Base-by-base conservation (phyloP, 768 basidiomycete species). In the Scleroderma citrinum region DNA sequence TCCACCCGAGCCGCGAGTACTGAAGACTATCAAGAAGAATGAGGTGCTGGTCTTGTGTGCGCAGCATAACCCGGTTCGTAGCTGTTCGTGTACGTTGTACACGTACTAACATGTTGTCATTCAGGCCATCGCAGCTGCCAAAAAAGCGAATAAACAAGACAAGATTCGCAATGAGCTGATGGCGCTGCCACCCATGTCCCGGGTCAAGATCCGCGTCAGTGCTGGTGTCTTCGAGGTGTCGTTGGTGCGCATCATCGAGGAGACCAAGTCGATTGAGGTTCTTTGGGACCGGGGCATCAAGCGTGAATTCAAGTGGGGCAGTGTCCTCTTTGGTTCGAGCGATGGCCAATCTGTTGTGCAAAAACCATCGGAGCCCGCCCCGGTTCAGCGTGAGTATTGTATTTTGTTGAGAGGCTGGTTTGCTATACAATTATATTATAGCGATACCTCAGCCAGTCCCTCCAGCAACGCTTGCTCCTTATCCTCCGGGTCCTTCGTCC, bases 161-260 rank as follows among this genome's bases (percentile, higher is more conserved):
- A 84, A 79, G 60, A 80, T 93, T 34, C 78, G 76, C 39, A 71
- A 72, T 11, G 87, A 89, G 47, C 71, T 96, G 16, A 62, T 87
- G 26, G 76, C 82, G 2, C 71, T 96, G 32, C 79, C 83, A 4
- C 69, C 74, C 1, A 85, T 87, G 72, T 72, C 83, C 16, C 79
- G 83, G 12, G 84, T 97, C 72, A 88, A 91, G 69, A 80, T 97
- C 54, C 85, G 88, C 38, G 83, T 87, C 41, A 85, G 80, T 57
- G 77, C 86, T 10, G 92, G 92, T 5, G 83, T 87, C 29, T 94
- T 90, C 61, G 91, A 94, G 62, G 91, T 93, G 5, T 84, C 82
- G 5, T 72, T 95, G 31, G 60, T 88, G 13, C 76, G 80, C 50
- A 83, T 90, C 16, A 69, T 85, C 31, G 82, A 85, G 54, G 85